phyloP scores from a whole-genome alignment of 2,329 filamentous ascomycete genomes.

The Zasmidium cellare region DNA sequence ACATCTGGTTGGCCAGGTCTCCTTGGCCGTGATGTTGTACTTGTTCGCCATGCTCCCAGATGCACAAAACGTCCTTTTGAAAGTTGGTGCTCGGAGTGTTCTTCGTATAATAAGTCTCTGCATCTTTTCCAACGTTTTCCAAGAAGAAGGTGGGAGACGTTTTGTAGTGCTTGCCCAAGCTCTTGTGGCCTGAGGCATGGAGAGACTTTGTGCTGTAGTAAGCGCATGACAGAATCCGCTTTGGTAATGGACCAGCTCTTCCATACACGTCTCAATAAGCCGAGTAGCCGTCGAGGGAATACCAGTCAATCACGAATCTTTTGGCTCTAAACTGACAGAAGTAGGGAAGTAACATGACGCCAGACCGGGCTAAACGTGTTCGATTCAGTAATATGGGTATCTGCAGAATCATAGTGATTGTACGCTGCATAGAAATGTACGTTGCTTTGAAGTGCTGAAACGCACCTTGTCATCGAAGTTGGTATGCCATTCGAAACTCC shows the following conservation, averaged over 20 bases:
- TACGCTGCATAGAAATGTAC: not conserved
- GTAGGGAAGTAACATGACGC: too few species aligned
- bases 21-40: conserved; percentile 4
- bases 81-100: not conserved
- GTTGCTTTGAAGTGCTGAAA: not conserved
- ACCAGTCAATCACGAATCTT: too few species aligned
- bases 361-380: too few species aligned
- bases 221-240: not conserved
- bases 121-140: not conserved
- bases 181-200: not conserved
- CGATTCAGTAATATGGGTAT: not conserved
- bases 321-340: too few species aligned
- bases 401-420: not conserved
- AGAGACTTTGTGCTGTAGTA: not conserved
- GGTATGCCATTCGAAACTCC: too few species aligned
- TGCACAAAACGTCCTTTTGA: not conserved
- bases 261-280: not conserved
- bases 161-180: not conserved
- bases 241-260: not conserved
- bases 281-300: not conserved
- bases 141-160: not conserved
- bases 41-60: not conserved
- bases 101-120: not conserved
- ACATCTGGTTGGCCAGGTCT: conserved; percentile 3
- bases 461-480: not conserved